Conservation (phyloP, 2,329 filamentous ascomycete genomes). For the Fusarium sp. region DNA sequence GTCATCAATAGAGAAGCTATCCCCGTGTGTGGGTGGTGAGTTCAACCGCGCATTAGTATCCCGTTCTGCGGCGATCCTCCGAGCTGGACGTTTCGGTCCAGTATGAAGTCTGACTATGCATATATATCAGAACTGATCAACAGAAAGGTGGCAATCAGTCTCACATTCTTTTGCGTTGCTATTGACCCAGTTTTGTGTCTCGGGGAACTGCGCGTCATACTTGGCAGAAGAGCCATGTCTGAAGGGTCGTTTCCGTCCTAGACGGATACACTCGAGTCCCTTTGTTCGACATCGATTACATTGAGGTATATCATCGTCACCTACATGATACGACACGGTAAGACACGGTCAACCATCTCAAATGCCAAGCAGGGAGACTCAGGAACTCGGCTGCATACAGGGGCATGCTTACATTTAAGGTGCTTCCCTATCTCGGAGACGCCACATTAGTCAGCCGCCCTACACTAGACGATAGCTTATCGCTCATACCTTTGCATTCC, state of each 20-base stretch:
- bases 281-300: constrained; percentile 24
- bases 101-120: constrained; percentile 32
- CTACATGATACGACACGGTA: constrained; percentile 1
- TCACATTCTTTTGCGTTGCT: constrained; percentile 37
- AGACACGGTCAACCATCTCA: constrained; percentile 7
- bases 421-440: constrained; percentile 25
- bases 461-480: rapidly evolving
- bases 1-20: background rate
- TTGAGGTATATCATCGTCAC: constrained; percentile 8
- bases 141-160: rapidly evolving
- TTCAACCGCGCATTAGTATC: rapidly evolving
- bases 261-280: constrained; percentile 26
- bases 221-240: constrained; percentile 38
- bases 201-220: constrained; percentile 37
- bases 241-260: constrained; percentile 18
- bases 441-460: background rate
- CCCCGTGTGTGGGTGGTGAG: rapidly evolving
- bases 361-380: background rate
- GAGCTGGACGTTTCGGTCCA: background rate
- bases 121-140: rapidly evolving
- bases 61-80: constrained; percentile 17
- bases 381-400: background rate
- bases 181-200: constrained; percentile 35
- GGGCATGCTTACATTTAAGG: constrained; percentile 32
- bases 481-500: constrained; percentile 32